A percentile compares a stretch with the other conserved stretches of the same genome.
Evolutionary conservation across 2,329 filamentous ascomycete genomes (phyloP).

Genomic region (Aspergillus sp.): DNA sequence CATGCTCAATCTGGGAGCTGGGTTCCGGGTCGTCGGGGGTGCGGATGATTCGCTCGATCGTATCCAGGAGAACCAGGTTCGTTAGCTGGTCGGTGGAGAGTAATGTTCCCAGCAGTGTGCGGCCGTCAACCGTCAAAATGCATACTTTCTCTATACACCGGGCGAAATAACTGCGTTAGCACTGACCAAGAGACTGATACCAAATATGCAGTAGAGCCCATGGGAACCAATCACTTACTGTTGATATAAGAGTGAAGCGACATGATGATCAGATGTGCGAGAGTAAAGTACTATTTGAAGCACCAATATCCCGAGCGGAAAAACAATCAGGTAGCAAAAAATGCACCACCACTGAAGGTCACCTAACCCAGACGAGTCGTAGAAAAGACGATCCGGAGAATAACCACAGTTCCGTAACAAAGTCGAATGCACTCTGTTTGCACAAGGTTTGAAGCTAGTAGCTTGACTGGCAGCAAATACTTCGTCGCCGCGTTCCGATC

Average conservation of each 20-base stretch:
- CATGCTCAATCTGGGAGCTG: conserved; percentile 77
- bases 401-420: not conserved
- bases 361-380: too few relatives aligned
- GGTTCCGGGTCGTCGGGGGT: conserved; percentile 79
- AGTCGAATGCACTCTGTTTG: not conserved
- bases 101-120: conserved; percentile 79
- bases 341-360: not conserved
- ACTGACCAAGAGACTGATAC: not conserved
- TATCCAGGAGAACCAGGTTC: conserved; percentile 82
- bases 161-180: not conserved
- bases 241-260: conserved; percentile 57
- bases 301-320: not conserved
- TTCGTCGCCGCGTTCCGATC: not conserved
- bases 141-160: conserved; percentile 74
- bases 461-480: conserved; percentile 1
- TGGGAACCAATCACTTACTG: conserved; percentile 42
- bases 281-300: not conserved
- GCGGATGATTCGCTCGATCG: conserved; percentile 87
- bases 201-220: not conserved
- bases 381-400: not conserved
- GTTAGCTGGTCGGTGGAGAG: conserved; percentile 87
- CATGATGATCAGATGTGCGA: conserved; percentile 40
- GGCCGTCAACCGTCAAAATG: conserved; percentile 88
- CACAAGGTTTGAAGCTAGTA: not conserved
- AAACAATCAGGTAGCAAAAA: not conserved